Evolutionary conservation across 495 filamentous ascomycete genomes (phyloP), one percentile per base, ranked within the genome.

Genomic region (Talaromyces adpressus): DNA sequence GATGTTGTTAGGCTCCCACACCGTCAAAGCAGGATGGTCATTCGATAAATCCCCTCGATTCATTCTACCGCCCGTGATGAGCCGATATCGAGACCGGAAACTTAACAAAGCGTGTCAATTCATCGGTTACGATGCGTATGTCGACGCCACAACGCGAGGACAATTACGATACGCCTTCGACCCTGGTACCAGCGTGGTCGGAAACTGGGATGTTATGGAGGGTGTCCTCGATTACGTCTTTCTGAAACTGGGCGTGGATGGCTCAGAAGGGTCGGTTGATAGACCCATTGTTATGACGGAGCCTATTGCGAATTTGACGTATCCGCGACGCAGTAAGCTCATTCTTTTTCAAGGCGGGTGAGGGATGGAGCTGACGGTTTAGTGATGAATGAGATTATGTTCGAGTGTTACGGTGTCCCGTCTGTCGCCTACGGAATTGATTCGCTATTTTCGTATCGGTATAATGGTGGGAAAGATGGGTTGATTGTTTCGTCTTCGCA

Each of bases 191-290:
- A 93, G 92, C 62, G 89, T 98, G 30, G 87, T 98, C 52, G 91
- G 89, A 69, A 98, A 97, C 72, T 98, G 95, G 90, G 94, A 98
- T 72, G 92, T 91, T 16, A 89, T 96, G 85, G 94, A 98, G 72
- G 91, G 91, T 36, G 79, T 97, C 25, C 73, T 98, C 60, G 94
- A 98, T 72, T 94, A 96, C 69, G 79, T 92, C 29, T 98, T 98
- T 73, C 77, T 96, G 54, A 97, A 96, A 76, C 77, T 98, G 41
- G 95, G 94, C 12, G 81, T 97, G 60, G 90, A 96, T 62, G 89
- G 88, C 6, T 78, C 79, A 16, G 74, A 79, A 57, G 91, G 90
- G 32, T 82, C 83, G 7, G 84, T 98, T 41, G 92, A 91, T 64
- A 79, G 92, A 68, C 91, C 93, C 2, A 83, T 98, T 63, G 86